Evolutionary conservation across 495 filamentous ascomycete species (phyloP).

Genomic region (Penicillium subrubescens): DNA sequence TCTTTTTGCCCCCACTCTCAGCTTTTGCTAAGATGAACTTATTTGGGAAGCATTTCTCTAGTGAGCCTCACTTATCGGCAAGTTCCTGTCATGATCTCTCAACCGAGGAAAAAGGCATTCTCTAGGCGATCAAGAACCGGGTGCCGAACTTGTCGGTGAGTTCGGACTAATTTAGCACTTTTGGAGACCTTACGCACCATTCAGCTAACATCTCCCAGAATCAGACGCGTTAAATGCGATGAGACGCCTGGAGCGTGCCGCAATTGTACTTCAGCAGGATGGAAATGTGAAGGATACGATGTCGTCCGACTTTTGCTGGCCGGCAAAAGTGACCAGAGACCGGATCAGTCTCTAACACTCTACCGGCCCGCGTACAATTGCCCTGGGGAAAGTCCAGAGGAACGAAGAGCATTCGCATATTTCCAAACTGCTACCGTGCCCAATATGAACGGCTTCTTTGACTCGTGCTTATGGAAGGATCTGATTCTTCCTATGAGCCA

Average conservation of each 20-base stretch:
- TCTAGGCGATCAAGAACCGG: background rate
- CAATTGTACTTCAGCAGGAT: slow-evolving; percentile 18
- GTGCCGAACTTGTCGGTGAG: slow-evolving; percentile 10
- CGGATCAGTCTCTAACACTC: background rate
- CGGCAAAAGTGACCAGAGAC: background rate
- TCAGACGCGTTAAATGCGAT: slow-evolving; percentile 27
- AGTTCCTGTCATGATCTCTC: background rate
- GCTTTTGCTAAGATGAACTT: background rate
- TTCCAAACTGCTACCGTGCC: background rate
- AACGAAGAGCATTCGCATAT: background rate
- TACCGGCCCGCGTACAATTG: background rate
- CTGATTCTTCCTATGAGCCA: background rate
- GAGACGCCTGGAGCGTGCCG: slow-evolving; percentile 24
- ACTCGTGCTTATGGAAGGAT: background rate
- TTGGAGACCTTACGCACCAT: background rate
- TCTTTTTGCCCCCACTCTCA: background rate
- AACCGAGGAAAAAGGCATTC: slow-evolving; percentile 7
- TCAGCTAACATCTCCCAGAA: slow-evolving; percentile 2
- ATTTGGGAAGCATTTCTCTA: background rate
- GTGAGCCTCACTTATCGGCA: background rate
- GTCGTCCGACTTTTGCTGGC: slow-evolving; percentile 9
- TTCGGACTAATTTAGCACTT: background rate
- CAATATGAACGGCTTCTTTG: background rate
- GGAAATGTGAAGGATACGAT: slow-evolving; percentile 31
- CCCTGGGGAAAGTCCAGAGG: background rate